These are phyloP conservation scores for Pseudonitzschia delicatissima DNA, from an alignment of 108 stramenopile species.

Conservation along the genomic window DNA sequence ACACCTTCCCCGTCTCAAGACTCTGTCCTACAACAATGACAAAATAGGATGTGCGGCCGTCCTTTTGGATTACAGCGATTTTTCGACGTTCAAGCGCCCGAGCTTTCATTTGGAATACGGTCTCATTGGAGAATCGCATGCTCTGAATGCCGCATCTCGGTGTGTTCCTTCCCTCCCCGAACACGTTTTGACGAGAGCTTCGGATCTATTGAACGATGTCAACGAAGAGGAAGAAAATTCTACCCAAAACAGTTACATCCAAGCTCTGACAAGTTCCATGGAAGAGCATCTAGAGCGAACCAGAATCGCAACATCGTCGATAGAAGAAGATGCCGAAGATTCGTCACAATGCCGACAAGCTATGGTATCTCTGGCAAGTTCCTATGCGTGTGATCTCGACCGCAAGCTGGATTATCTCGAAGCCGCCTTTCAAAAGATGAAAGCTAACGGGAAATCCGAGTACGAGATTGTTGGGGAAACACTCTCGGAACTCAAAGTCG, in stretches of 20 bases:
- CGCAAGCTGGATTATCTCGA: constrained; percentile 49
- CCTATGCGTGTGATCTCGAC: constrained; percentile 53
- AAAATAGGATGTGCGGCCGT: constrained; percentile 69
- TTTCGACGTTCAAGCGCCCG: constrained; percentile 27
- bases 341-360: constrained; percentile 36
- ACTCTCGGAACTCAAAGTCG: constrained; percentile 46
- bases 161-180: constrained; percentile 53
- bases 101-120: constrained; percentile 69
- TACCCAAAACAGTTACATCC: constrained; percentile 23
- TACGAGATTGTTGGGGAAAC: constrained; percentile 67
- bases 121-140: constrained; percentile 71
- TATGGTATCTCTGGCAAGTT: constrained; percentile 48
- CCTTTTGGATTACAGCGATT: constrained; percentile 26
- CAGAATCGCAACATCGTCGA: constrained; percentile 14
- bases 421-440: constrained; percentile 34
- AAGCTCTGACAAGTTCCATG: constrained; percentile 45
- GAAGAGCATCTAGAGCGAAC: constrained; percentile 41
- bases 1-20: constrained; percentile 74
- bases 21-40: constrained; percentile 48
- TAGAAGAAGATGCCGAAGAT: constrained; percentile 36
- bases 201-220: constrained; percentile 33
- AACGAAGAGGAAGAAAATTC: constrained; percentile 14
- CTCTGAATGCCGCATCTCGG: constrained; percentile 63
- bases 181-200: constrained; percentile 63
- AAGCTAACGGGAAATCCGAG: constrained; percentile 17